Evolutionary conservation across 208 protist species (phyloP), one percentile per base, ranked within the genome.

Genomic region (Vickermania ingenoplastis): DNA sequence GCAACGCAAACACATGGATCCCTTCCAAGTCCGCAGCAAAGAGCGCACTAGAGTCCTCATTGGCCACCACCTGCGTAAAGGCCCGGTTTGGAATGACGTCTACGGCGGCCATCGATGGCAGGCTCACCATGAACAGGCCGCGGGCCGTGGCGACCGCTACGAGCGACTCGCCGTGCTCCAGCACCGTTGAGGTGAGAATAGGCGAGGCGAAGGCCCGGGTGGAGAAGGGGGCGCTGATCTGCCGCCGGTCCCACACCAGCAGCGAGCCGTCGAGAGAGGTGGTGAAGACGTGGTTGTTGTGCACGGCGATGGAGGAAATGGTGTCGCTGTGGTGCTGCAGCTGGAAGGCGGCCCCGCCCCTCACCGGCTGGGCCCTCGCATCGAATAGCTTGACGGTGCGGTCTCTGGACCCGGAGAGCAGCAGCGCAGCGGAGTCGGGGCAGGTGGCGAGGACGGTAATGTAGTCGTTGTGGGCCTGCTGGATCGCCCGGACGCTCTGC

Each of bases 371-470:
- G 53, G 17, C 49, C 53, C 88, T 81, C 13, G 59, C 71, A 59
- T 94, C 88, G 83, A 83, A 94, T 30, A 91, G 61, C 61, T 88
- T 86, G 14, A 94, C 74, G 13, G 79, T 71, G 22, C 55, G 51
- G 31, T 88, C 83, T 3, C 88, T 77, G 14, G 76, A 74, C 25
- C 82, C 84, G 4, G 80, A 80, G 50, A 92, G 41, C 21, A 94
- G 62, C 30, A 86, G 61, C 51, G 79, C 65, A 48, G 83, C 81
- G 54, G 61, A 67, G 1, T 91, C 83, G 5, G 79, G 77, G 17
- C 75, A 71, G 4, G 72, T 69, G 28, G 70, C 59, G 48, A 94
- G 63, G 1, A 76, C 61, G 2, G 88, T 94, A 31, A 79, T 86
- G 75, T 77, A 89, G 66, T 92, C 84, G 27, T 64, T 62, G 65